phyloP scores from a whole-genome alignment of 257 asterid genomes.

The Solanum etuberosum region DNA sequence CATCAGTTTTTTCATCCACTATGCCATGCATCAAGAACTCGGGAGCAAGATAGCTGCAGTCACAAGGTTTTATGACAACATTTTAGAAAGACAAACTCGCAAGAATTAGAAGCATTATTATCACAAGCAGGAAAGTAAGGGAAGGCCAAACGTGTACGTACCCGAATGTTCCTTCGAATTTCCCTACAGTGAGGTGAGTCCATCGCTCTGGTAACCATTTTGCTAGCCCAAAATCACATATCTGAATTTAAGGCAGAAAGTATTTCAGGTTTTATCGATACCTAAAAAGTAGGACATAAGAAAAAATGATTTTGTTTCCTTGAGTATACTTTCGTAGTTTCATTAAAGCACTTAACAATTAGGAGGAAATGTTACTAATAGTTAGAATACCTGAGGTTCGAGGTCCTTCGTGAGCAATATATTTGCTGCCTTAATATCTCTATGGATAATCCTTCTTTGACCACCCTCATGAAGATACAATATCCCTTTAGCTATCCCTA shows the following conservation, averaged over 20 bases:
- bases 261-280: not conserved
- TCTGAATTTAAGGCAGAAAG: constrained; percentile 18
- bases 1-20: constrained; percentile 82
- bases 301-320: not conserved
- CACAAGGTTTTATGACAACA: not conserved
- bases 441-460: constrained; percentile 82
- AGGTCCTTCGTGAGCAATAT: constrained; percentile 75
- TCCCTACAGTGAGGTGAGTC: constrained; percentile 46
- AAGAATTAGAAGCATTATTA: not conserved
- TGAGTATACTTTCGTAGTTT: not conserved
- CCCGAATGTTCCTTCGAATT: constrained; percentile 75
- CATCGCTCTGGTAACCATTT: constrained; percentile 66
- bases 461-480: constrained; percentile 88
- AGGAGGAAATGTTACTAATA: not conserved
- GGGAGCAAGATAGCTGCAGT: constrained; percentile 75
- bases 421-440: constrained; percentile 95
- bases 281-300: not conserved
- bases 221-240: constrained; percentile 72
- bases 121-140: not conserved
- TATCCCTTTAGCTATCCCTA: constrained; percentile 79
- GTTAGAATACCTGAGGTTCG: constrained; percentile 67
- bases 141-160: not conserved
- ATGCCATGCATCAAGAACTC: constrained; percentile 97
- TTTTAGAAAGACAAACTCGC: not conserved
- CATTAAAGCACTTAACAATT: not conserved